Conservation (phyloP, 2,329 filamentous ascomycete genomes). For the Paecilomyces sp. region DNA sequence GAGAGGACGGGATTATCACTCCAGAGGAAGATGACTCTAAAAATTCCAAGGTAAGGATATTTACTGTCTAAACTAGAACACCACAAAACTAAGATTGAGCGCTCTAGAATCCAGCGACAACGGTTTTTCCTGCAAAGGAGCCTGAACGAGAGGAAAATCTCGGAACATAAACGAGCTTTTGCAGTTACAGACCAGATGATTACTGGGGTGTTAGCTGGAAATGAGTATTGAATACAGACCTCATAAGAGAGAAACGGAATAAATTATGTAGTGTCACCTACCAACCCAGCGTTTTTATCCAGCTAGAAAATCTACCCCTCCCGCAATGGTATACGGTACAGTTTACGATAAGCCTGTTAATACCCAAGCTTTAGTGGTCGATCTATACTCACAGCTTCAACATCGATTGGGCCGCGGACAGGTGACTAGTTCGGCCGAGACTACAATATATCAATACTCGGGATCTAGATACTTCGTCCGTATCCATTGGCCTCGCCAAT, state of each 20-base stretch:
- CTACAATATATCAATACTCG: too few relatives aligned
- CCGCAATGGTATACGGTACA: too few relatives aligned
- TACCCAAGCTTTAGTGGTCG: too few relatives aligned
- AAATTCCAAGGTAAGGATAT: background rate
- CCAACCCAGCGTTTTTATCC: background rate
- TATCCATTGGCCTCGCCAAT: too few relatives aligned
- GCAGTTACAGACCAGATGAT: too few relatives aligned
- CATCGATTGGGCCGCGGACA: too few relatives aligned
- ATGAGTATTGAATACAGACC: too few relatives aligned
- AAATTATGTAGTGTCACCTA: background rate
- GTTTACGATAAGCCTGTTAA: background rate
- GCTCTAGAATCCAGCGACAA: background rate
- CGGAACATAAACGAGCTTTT: background rate
- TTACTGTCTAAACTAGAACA: background rate
- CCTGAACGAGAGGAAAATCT: background rate
- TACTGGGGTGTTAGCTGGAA: too few relatives aligned
- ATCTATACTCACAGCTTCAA: too few relatives aligned
- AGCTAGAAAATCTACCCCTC: too few relatives aligned
- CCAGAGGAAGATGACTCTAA: background rate
- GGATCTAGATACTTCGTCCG: too few relatives aligned
- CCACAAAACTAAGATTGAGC: background rate
- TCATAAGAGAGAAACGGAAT: background rate
- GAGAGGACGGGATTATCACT: background rate
- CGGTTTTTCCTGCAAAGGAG: background rate
- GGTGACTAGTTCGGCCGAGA: too few relatives aligned